These are phyloP conservation scores for Cytospora chrysosperma DNA, from an alignment of 2,329 filamentous ascomycete genomes.

Conservation along the genomic window DNA sequence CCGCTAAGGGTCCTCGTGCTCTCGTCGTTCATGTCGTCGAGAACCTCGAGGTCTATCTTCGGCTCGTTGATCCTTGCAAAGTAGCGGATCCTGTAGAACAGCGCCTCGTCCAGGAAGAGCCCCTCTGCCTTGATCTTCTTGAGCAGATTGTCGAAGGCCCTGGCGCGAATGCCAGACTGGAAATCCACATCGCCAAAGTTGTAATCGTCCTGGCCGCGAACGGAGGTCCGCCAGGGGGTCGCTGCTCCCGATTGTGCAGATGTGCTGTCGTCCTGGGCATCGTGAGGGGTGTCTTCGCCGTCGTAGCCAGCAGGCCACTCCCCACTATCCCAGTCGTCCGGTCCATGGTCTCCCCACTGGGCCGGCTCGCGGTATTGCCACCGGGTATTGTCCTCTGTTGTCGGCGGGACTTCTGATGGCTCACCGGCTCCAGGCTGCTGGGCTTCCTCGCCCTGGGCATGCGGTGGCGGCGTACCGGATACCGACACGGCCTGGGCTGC, in stretches of 20 bases:
- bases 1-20: background rate
- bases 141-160: background rate
- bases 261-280: background rate
- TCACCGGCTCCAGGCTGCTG: background rate
- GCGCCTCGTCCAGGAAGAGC: background rate
- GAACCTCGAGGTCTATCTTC: background rate
- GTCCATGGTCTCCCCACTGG: background rate
- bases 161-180: background rate
- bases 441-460: background rate
- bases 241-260: background rate
- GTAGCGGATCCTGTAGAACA: background rate
- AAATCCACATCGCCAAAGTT: background rate
- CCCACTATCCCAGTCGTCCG: background rate
- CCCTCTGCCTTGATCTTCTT: background rate
- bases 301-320: no score
- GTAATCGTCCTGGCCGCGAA: background rate
- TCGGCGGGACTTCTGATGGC: background rate
- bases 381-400: background rate
- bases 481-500: background rate
- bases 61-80: background rate
- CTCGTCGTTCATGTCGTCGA: background rate
- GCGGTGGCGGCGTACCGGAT: background rate
- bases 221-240: background rate
- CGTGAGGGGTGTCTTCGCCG: background rate
- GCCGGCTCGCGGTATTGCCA: no score